Conservation (phyloP, 495 filamentous ascomycete species). For the Trichoderma gamsii region DNA sequence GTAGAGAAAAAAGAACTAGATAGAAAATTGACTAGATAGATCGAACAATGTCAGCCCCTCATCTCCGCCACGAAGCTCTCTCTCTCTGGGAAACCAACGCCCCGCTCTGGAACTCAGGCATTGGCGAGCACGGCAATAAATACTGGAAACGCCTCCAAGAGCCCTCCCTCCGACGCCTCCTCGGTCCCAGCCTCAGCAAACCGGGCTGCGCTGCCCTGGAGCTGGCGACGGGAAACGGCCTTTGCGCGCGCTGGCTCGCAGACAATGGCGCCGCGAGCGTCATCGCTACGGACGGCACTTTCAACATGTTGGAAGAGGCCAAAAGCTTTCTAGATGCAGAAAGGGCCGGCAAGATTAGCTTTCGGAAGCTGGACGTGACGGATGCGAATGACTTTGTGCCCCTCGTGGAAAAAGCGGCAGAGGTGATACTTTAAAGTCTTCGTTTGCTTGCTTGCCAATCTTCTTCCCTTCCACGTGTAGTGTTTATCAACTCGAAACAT, state of each 20-base stretch:
- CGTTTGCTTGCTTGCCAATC: not conserved
- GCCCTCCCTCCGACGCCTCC: constrained; percentile 31
- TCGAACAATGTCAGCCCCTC: not conserved
- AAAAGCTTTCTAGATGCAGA: constrained; percentile 19
- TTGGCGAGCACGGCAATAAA: constrained; percentile 34
- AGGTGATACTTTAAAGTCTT: not conserved
- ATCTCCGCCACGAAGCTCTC: constrained; percentile 19
- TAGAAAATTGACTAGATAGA: not conserved
- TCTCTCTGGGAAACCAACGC: constrained; percentile 33
- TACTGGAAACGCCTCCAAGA: constrained; percentile 34
- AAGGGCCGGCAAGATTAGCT: constrained; percentile 21
- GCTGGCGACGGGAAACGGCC: constrained; percentile 39
- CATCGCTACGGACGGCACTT: constrained; percentile 34
- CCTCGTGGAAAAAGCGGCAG: constrained; percentile 20
- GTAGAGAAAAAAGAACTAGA: not conserved
- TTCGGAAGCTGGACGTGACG: constrained; percentile 32
- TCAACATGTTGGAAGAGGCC: constrained; percentile 30
- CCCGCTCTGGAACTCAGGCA: constrained; percentile 31
- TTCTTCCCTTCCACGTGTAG: not conserved
- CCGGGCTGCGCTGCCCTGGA: constrained; percentile 30
- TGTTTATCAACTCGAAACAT: not conserved
- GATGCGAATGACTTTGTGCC: constrained; percentile 22
- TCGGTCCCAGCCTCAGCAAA: constrained; percentile 20
- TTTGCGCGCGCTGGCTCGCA: constrained; percentile 33
- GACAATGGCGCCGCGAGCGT: constrained; percentile 24